Evolutionary conservation across 805 yeast genomes (phyloP).

Genomic region (Metschnikowia santaceciliae): DNA sequence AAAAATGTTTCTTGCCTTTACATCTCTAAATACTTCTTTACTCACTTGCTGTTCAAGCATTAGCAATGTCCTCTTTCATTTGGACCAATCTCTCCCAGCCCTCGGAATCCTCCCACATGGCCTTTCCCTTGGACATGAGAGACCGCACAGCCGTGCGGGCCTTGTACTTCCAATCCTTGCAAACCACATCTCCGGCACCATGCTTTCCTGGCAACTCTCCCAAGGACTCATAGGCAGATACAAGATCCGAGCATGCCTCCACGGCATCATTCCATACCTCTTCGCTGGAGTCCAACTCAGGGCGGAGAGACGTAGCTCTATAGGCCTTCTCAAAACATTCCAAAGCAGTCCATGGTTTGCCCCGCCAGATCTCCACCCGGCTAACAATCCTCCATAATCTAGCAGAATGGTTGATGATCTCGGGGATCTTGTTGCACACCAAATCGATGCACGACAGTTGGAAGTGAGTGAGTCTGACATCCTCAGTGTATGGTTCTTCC

Average conservation of each 20-base stretch:
- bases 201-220: constrained; percentile 82
- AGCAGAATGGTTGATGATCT: constrained; percentile 60
- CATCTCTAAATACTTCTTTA: too few species aligned
- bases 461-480: constrained; percentile 49
- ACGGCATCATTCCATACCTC: constrained; percentile 73
- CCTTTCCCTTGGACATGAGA: constrained; percentile 73
- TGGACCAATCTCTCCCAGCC: constrained; percentile 68
- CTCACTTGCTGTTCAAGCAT: neutral
- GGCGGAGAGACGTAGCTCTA: constrained; percentile 62
- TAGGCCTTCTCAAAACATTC: constrained; percentile 85
- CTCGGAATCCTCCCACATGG: constrained; percentile 72
- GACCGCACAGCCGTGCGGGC: constrained; percentile 69
- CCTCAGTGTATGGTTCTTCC: constrained; percentile 45
- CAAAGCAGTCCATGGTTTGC: constrained; percentile 81
- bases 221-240: constrained; percentile 79
- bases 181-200: constrained; percentile 79
- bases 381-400: constrained; percentile 84
- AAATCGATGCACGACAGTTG: constrained; percentile 69
- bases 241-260: constrained; percentile 70
- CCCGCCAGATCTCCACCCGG: constrained; percentile 81
- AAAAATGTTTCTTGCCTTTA: too few species aligned
- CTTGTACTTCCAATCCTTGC: constrained; percentile 89
- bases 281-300: constrained; percentile 61
- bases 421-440: constrained; percentile 64
- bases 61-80: constrained; percentile 42